phyloP scores from a whole-genome alignment of 2,329 filamentous ascomycete species.

The Aspergillus intermedius region DNA sequence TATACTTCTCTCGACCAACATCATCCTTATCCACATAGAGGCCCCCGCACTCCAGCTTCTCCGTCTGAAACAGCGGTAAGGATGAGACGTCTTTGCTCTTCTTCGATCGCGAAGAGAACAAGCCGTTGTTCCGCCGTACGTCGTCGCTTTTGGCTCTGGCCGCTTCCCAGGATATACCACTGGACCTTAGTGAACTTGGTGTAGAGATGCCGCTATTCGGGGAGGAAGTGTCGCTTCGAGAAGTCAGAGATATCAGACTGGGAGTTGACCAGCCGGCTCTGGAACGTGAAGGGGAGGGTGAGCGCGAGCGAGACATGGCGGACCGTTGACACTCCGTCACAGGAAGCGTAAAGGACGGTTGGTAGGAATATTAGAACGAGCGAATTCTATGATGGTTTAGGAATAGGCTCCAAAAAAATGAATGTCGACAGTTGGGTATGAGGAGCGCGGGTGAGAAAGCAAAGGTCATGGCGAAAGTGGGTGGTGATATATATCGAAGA shows the following conservation, averaged over 20 bases:
- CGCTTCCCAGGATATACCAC: slow-evolving; percentile 68
- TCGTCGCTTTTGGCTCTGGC: slow-evolving; percentile 70
- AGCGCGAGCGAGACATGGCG: slow-evolving; percentile 77
- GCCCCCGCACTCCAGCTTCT: slow-evolving; percentile 22
- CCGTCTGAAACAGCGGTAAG: slow-evolving; percentile 63
- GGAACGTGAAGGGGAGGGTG: slow-evolving; percentile 70
- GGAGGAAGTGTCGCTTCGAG: slow-evolving; percentile 64
- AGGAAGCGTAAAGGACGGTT: too few relatives aligned
- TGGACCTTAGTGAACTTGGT: slow-evolving; percentile 16
- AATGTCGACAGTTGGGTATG: too few relatives aligned
- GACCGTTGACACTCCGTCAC: slow-evolving; percentile 20
- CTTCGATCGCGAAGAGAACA: slow-evolving; percentile 83
- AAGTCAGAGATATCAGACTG: slow-evolving; percentile 64
- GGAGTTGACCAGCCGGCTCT: slow-evolving; percentile 86
- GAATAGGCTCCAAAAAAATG: too few relatives aligned
- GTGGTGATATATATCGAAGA: too few relatives aligned
- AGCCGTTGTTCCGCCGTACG: slow-evolving; percentile 71
- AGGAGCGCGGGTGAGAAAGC: too few relatives aligned
- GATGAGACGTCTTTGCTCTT: slow-evolving; percentile 65
- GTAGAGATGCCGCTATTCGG: slow-evolving; percentile 45
- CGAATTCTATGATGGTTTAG: too few relatives aligned
- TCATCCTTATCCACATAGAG: slow-evolving; percentile 69
- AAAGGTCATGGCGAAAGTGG: too few relatives aligned
- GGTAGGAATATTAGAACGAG: too few relatives aligned
- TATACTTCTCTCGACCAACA: slow-evolving; percentile 48